phyloP scores from a whole-genome alignment of 371 early-diverging fungal species.

The Aphelidium insulamus region DNA sequence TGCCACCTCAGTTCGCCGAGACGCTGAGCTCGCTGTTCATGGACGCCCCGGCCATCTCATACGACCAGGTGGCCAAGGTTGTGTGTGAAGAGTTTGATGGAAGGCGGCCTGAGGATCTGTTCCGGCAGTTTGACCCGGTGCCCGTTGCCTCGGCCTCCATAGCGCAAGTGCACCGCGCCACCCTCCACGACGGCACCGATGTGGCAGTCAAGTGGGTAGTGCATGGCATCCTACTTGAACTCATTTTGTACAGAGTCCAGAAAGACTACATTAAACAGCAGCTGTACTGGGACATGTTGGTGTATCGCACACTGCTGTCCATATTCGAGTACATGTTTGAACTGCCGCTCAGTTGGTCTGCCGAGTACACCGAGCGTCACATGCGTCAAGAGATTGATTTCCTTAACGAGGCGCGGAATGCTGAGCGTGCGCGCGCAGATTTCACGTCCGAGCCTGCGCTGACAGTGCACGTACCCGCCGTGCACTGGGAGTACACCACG shows the following conservation, averaged over 20 bases:
- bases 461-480: slow-evolving; percentile 51
- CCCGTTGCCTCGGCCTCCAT: slow-evolving; percentile 80
- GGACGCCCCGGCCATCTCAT: slow-evolving; percentile 52
- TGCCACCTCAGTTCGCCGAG: slow-evolving; percentile 46
- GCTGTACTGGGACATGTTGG: slow-evolving; percentile 59
- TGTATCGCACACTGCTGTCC: slow-evolving; percentile 28
- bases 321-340: slow-evolving; percentile 54
- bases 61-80: slow-evolving; percentile 34
- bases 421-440: slow-evolving; percentile 29
- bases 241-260: too few relatives aligned
- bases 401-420: slow-evolving; percentile 56
- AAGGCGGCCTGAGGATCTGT: slow-evolving; percentile 30
- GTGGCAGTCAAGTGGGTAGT: slow-evolving; percentile 89
- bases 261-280: slow-evolving; percentile 66
- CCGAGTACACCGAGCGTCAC: slow-evolving; percentile 49
- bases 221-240: too few relatives aligned
- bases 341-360: slow-evolving; percentile 55
- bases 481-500: slow-evolving; percentile 46
- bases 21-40: slow-evolving; percentile 55
- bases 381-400: slow-evolving; percentile 70
- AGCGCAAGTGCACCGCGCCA: slow-evolving; percentile 78
- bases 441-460: slow-evolving; percentile 26
- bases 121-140: slow-evolving; percentile 34
- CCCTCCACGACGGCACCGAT: slow-evolving; percentile 34
- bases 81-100: slow-evolving; percentile 45